Evolutionary conservation across 2,329 filamentous ascomycete genomes (phyloP).

Genomic region (Fusarium sterilihyphosum): DNA sequence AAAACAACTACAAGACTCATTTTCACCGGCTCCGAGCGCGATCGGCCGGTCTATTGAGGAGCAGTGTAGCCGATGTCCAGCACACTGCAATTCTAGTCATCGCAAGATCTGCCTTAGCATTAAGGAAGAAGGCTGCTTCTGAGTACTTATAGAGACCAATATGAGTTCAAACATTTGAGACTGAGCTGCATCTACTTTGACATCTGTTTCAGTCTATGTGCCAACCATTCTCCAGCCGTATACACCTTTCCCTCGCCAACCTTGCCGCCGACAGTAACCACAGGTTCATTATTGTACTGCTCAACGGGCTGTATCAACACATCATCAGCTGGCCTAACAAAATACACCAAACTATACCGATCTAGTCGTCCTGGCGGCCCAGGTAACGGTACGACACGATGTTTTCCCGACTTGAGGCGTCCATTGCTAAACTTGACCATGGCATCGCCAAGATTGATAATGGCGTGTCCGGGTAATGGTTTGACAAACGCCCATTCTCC

Average conservation of each 20-base stretch:
- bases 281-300: background rate
- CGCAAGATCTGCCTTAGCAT: background rate
- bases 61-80: background rate
- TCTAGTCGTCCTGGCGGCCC: background rate
- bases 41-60: background rate
- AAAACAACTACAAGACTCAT: background rate
- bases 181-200: background rate
- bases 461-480: background rate
- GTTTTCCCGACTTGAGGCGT: background rate
- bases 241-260: background rate
- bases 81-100: background rate
- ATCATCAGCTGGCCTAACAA: background rate
- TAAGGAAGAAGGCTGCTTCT: background rate
- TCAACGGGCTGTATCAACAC: background rate
- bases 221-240: background rate
- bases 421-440: background rate
- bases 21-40: background rate
- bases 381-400: background rate
- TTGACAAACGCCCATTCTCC: background rate
- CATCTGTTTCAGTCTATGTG: background rate
- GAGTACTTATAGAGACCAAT: background rate
- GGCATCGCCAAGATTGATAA: background rate
- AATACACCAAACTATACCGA: background rate
- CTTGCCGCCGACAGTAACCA: background rate
- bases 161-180: background rate